Percentiles rank a stretch among this genome's conserved stretches.
phyloP scores from a whole-genome alignment of 805 yeast genomes.

The Ogataea philodendri region DNA sequence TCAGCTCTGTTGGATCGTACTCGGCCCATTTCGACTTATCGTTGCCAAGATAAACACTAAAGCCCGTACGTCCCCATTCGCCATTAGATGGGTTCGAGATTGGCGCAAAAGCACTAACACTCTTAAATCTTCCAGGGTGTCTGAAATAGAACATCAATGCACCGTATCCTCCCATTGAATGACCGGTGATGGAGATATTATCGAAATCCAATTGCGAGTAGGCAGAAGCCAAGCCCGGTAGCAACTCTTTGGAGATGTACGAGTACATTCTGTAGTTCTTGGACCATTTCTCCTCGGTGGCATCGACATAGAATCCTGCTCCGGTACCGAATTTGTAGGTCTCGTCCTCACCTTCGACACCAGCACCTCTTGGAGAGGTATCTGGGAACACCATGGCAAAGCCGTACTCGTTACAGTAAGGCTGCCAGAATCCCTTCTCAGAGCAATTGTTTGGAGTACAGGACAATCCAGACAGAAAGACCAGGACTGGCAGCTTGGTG shows the following conservation, averaged over 20 bases:
- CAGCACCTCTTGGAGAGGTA: conserved; percentile 90
- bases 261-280: conserved; percentile 82
- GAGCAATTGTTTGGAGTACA: conserved; percentile 92
- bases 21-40: conserved; percentile 60
- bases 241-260: conserved; percentile 75
- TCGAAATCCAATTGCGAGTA: conserved; percentile 56
- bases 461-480: conserved; percentile 85
- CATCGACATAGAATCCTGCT: conserved; percentile 92
- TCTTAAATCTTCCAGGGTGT: conserved; percentile 69
- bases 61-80: conserved; percentile 89
- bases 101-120: conserved; percentile 90
- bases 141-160: conserved; percentile 67
- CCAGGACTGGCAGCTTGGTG: conserved; percentile 63
- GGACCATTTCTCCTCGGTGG: conserved; percentile 69
- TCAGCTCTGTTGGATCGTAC: conserved; percentile 83
- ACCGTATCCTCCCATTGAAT: conserved; percentile 98
- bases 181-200: conserved; percentile 82
- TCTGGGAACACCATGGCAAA: conserved; percentile 93
- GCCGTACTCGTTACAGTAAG: conserved; percentile 75
- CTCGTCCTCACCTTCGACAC: conserved; percentile 63
- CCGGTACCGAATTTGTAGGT: conserved; percentile 90
- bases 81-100: conserved; percentile 73
- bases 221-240: conserved; percentile 43
- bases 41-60: conserved; percentile 70
- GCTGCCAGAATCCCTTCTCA: conserved; percentile 87